These are phyloP conservation scores for Papiliotrema laurentii DNA, from an alignment of 1,284 basidiomycete species.

Conservation along the genomic window DNA sequence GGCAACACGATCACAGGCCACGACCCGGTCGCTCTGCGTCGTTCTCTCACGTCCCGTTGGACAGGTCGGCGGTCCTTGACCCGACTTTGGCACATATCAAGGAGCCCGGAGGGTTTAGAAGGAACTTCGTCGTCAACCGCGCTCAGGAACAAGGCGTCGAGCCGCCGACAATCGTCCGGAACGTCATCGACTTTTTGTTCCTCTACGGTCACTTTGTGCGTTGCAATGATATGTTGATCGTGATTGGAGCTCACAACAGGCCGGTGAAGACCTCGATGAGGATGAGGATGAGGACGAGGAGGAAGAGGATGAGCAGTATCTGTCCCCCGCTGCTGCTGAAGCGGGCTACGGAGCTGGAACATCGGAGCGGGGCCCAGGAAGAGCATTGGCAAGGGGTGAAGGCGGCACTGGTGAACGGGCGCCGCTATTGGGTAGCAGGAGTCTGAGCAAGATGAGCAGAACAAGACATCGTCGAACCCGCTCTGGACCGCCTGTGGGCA, in stretches of 20 bases:
- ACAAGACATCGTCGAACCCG: slow-evolving; percentile 56
- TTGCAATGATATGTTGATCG: background rate
- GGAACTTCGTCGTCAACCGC: slow-evolving; percentile 73
- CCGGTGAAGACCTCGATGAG: slow-evolving; percentile 90
- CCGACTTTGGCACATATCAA: slow-evolving; percentile 85
- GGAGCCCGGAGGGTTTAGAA: slow-evolving; percentile 86
- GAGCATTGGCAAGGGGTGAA: background rate
- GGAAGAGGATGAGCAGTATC: slow-evolving; percentile 40
- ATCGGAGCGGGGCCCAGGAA: no score
- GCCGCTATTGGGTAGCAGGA: slow-evolving; percentile 31
- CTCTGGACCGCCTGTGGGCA: slow-evolving; percentile 59
- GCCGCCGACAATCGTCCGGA: slow-evolving; percentile 64
- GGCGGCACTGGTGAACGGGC: slow-evolving; percentile 30
- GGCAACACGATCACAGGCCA: slow-evolving; percentile 71
- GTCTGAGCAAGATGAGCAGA: slow-evolving; percentile 40
- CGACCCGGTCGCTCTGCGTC: slow-evolving; percentile 59
- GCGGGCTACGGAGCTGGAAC: background rate
- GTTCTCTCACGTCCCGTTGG: slow-evolving; percentile 60
- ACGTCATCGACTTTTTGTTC: slow-evolving; percentile 88
- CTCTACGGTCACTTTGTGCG: slow-evolving; percentile 91
- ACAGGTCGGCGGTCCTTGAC: slow-evolving; percentile 50
- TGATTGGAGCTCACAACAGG: slow-evolving; percentile 52
- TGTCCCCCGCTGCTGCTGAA: slow-evolving; percentile 3
- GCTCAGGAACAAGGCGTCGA: slow-evolving; percentile 63
- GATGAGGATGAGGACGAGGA: slow-evolving; percentile 61